Percentiles rank a stretch among this genome's conserved stretches.
These are phyloP conservation scores for Russula sp. DNA, from an alignment of 768 basidiomycete genomes.

Conservation along the genomic window DNA sequence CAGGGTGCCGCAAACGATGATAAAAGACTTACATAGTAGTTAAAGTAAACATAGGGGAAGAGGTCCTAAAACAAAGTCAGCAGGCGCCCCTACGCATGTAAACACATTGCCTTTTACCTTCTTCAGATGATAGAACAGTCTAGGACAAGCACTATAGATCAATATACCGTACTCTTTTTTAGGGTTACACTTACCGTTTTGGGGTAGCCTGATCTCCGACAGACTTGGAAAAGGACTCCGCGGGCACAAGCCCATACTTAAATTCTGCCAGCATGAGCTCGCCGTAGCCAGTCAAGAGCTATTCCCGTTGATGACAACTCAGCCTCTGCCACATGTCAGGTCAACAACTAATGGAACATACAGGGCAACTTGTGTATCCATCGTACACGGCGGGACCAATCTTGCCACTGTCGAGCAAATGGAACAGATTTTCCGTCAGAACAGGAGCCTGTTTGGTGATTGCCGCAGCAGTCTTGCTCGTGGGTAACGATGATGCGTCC, in stretches of 20 bases:
- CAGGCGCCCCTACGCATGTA: neutral
- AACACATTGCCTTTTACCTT: slow-evolving; percentile 30
- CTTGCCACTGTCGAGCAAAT: slow-evolving; percentile 68
- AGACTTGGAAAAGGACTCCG: slow-evolving; percentile 73
- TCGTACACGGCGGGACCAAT: slow-evolving; percentile 72
- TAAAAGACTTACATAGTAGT: slow-evolving; percentile 28
- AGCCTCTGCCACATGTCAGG: slow-evolving; percentile 14
- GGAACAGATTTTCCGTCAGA: slow-evolving; percentile 82
- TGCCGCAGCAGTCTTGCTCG: slow-evolving; percentile 94
- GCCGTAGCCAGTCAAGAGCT: slow-evolving; percentile 81
- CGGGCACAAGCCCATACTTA: slow-evolving; percentile 84
- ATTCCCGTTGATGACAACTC: slow-evolving; percentile 2
- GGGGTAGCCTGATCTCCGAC: slow-evolving; percentile 76
- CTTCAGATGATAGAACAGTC: slow-evolving; percentile 49
- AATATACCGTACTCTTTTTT: neutral
- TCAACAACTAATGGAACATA: slow-evolving; percentile 39
- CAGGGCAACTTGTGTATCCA: slow-evolving; percentile 87
- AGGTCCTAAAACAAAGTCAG: slow-evolving; percentile 32
- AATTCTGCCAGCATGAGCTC: slow-evolving; percentile 89
- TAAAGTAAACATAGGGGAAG: slow-evolving; percentile 40
- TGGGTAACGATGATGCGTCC: slow-evolving; percentile 90
- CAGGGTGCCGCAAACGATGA: neutral
- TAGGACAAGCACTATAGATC: slow-evolving; percentile 15
- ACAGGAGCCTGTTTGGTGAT: slow-evolving; percentile 91
- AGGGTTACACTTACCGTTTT: slow-evolving; percentile 53